Percentiles rank a stretch among this genome's conserved stretches.
Evolutionary conservation across 148 eudicot genomes (phyloP).

Genomic region (Euryodendron excelsum): DNA sequence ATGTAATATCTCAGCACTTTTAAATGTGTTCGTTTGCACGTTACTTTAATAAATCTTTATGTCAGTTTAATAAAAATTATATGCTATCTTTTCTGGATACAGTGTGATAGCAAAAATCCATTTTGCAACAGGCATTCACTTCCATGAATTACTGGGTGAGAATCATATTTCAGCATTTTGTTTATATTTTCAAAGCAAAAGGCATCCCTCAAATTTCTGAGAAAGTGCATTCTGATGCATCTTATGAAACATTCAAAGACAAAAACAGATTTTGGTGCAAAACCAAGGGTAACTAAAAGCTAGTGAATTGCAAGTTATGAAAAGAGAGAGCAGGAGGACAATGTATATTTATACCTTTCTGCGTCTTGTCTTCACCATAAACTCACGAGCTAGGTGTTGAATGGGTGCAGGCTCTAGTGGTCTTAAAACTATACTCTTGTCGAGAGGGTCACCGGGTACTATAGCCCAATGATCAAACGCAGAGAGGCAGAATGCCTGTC

Average conservation of each 20-base stretch:
- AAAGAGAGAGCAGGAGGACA: not conserved
- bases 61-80: not conserved
- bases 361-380: constrained; percentile 98
- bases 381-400: constrained; percentile 94
- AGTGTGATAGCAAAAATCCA: too few species aligned
- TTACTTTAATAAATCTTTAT: not conserved
- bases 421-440: constrained; percentile 82
- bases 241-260: not conserved
- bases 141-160: too few species aligned
- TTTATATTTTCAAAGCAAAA: too few species aligned
- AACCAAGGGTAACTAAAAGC: not conserved
- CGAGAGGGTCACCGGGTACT: constrained; percentile 98
- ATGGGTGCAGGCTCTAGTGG: constrained; percentile 98
- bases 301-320: not conserved
- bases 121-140: too few species aligned
- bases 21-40: not conserved
- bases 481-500: constrained; percentile 89
- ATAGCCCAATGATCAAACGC: constrained; percentile 99
- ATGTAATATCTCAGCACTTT: constrained; percentile 5
- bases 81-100: not conserved
- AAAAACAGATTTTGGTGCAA: not conserved
- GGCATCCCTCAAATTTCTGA: too few species aligned
- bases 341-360: constrained; percentile 60
- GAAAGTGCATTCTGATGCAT: too few species aligned
- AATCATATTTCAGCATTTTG: too few species aligned